Conservation (phyloP, 352 stramenopile species). For the Globisporangium barbulae region DNA sequence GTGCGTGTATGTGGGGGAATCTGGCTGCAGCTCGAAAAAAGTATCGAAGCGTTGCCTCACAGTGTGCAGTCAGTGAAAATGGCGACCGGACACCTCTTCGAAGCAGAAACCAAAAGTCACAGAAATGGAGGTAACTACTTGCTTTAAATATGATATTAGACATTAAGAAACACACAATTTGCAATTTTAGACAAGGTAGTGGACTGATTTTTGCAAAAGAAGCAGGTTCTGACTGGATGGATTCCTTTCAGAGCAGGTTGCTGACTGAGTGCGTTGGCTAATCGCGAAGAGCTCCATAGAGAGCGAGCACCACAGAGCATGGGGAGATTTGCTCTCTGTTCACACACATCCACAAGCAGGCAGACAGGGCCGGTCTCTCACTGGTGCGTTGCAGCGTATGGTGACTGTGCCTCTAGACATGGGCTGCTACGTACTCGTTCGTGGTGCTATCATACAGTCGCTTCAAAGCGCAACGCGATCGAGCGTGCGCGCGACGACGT, state of each 20-base stretch:
- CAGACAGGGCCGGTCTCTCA: neutral
- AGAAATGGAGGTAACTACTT: neutral
- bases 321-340: neutral
- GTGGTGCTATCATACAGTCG: too few species aligned
- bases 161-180: neutral
- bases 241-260: conserved; percentile 4
- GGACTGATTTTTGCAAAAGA: neutral
- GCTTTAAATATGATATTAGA: neutral
- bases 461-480: conserved; percentile 37
- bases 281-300: conserved; percentile 8
- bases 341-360: neutral
- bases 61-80: neutral
- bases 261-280: neutral
- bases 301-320: neutral
- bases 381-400: neutral
- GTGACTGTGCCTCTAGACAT: neutral
- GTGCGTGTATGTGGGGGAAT: conserved; percentile 3
- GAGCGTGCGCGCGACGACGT: conserved; percentile 21
- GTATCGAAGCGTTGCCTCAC: conserved; percentile 10
- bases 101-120: neutral
- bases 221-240: conserved; percentile 1
- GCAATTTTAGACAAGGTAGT: neutral
- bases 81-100: conserved; percentile 7
- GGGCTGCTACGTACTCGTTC: neutral
- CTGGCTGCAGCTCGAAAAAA: conserved; percentile 1